phyloP scores from a whole-genome alignment of 805 yeast species.

The Wickerhamomyces chaumierensis region DNA sequence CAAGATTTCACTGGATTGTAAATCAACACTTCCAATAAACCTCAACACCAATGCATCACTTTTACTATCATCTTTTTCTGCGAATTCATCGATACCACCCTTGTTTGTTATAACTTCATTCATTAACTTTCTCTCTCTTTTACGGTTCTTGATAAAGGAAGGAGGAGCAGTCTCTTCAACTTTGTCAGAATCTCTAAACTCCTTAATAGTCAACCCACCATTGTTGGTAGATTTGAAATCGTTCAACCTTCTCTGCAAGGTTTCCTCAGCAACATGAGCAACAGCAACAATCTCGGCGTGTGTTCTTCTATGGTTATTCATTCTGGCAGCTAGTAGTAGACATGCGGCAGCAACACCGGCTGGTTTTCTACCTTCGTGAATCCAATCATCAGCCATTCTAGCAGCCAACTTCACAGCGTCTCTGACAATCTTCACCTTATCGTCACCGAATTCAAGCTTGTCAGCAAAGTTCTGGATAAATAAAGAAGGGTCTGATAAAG shows the following conservation, averaged over 20 bases:
- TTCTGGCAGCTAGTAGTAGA: constrained; percentile 82
- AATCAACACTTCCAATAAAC: constrained; percentile 11
- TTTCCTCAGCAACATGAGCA: constrained; percentile 90
- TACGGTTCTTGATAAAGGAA: constrained; percentile 55
- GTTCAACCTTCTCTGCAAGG: constrained; percentile 79
- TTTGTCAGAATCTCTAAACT: constrained; percentile 45
- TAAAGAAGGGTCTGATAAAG: constrained; percentile 88
- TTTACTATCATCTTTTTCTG: constrained; percentile 13
- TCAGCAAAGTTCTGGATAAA: constrained; percentile 93
- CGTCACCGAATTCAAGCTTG: constrained; percentile 68
- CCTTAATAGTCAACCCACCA: constrained; percentile 59
- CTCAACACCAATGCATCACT: constrained; percentile 8
- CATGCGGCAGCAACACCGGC: constrained; percentile 99
- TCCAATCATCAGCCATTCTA: constrained; percentile 92
- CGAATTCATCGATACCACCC: constrained; percentile 10
- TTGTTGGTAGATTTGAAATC: constrained; percentile 78
- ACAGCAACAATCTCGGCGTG: constrained; percentile 92
- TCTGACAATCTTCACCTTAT: constrained; percentile 59
- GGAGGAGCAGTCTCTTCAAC: constrained; percentile 60
- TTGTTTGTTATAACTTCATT: constrained; percentile 1
- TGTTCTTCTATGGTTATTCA: constrained; percentile 88
- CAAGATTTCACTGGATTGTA: constrained; percentile 16
- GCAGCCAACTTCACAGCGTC: constrained; percentile 85
- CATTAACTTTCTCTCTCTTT: constrained; percentile 25
- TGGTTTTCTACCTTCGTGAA: constrained; percentile 92